Evolutionary conservation across 2,329 filamentous ascomycete genomes (phyloP).

Genomic region (Cladophialophora carrionii): DNA sequence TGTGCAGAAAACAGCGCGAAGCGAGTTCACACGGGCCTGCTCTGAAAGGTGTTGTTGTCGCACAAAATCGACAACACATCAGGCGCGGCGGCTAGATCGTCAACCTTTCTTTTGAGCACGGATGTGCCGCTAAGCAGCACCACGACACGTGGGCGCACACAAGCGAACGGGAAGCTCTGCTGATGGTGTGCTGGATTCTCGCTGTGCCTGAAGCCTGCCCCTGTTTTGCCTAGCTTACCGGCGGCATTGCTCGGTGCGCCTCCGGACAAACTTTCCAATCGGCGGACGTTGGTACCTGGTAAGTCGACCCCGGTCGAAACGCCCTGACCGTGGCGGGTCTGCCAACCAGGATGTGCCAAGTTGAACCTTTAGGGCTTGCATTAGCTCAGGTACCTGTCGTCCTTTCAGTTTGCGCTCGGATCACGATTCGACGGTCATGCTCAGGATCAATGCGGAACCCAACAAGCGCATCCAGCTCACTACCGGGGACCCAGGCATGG

Average conservation of each 20-base stretch:
- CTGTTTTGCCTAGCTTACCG: conserved; percentile 32
- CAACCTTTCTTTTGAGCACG: conserved; percentile 5
- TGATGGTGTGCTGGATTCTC: conserved; percentile 29
- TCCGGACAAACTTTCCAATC: conserved; percentile 31
- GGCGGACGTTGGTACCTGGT: conserved; percentile 33
- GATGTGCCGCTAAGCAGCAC: conserved; percentile 9
- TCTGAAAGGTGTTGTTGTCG: conserved; percentile 5
- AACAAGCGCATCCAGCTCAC: conserved; percentile 23
- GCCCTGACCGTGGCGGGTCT: conserved; percentile 13
- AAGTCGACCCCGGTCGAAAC: conserved; percentile 7
- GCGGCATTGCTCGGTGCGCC: conserved; percentile 30
- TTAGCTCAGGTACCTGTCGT: conserved; percentile 28
- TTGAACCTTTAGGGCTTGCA: conserved; percentile 29
- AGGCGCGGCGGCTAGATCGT: neutral
- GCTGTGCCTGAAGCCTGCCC: conserved; percentile 36
- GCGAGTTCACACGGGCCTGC: neutral
- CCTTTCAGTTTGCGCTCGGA: conserved; percentile 35
- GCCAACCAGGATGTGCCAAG: conserved; percentile 24
- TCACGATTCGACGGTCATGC: conserved; percentile 30
- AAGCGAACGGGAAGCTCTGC: conserved; percentile 26
- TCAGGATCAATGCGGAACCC: conserved; percentile 18
- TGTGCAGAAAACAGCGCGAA: neutral
- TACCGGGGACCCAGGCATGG: conserved; percentile 16
- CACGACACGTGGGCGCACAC: conserved; percentile 33
- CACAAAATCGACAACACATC: conserved; percentile 13